phyloP scores from a whole-genome alignment of 192 early-diverging fungal genomes.

The Umbelopsis ramanniana region DNA sequence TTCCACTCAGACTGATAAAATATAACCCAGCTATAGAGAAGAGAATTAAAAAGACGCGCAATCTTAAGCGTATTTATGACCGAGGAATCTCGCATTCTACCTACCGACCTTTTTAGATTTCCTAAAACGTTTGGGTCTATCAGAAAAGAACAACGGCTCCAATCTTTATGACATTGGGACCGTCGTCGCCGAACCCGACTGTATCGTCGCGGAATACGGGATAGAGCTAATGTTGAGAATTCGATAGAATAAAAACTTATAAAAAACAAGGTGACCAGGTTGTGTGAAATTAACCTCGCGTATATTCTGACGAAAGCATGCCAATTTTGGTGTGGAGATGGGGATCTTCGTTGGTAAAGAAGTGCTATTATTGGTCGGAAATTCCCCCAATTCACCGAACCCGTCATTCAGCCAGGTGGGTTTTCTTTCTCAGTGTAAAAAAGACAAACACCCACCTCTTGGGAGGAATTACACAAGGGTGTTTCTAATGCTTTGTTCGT shows the following conservation, averaged over 20 bases:
- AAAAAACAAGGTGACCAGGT: background rate
- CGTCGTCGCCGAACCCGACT: too few species aligned
- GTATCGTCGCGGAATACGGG: too few species aligned
- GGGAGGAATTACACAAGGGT: background rate
- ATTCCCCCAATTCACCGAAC: background rate
- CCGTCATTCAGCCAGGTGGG: too few species aligned
- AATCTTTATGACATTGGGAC: too few species aligned
- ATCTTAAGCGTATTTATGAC: background rate
- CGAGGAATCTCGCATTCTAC: background rate
- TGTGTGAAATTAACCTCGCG: constrained; percentile 3
- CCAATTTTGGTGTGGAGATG: constrained; percentile 5
- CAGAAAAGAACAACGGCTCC: too few species aligned
- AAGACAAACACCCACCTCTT: background rate
- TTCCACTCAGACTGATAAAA: constrained; percentile 9
- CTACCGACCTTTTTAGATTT: background rate
- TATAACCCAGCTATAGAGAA: constrained; percentile 10
- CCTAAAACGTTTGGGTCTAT: background rate
- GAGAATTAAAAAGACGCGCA: background rate
- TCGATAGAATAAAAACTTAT: background rate
- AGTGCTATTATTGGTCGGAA: background rate
- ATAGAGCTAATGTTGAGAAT: too few species aligned
- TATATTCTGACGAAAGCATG: background rate
- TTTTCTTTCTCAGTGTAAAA: too few species aligned
- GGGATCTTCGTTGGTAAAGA: too few species aligned
- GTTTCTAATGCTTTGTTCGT: background rate